Base-by-base conservation (phyloP, 306 rosid genomes). In the Cucumis cinereus region DNA sequence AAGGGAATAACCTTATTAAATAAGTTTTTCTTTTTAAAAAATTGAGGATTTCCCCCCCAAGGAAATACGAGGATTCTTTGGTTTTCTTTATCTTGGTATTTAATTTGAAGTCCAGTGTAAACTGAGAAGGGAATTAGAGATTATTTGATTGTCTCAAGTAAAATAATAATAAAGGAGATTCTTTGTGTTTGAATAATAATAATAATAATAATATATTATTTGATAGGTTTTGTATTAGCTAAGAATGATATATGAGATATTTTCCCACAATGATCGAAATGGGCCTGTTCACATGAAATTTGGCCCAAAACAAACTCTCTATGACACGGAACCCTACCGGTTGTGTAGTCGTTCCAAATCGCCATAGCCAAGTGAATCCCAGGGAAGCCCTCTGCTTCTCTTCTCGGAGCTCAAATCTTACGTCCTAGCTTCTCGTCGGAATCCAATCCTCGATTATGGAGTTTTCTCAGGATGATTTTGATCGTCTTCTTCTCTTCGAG, bases 391-490 rank as follows among this genome's bases (percentile, higher is more conserved):
- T 16, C 45, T 26, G 67, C 13, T 58, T 26, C 23, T 16, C 69
- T 26, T 0, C 40, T 13, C 19, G 15, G 41, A 62, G 41, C 69
- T 62, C 19, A 7, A 63, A 36, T 28, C 45, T 17, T 11, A 63
- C 49, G 8, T 16, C 55, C 40, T n/a, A 26, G 61, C 6, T 73
- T 11, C 4, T 47, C 28, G 33, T 14, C 60, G 19, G 59, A 73
- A 26, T 30, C 26, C 10, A 2, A 4, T 77, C 49, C 2, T 30
- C 58, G 16, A 54, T 74, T 75, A 93, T 93, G 96, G 88, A 90
- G 77, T 89, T 87, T 62, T 66, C 91, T 61, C 86, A 89, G 60
- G 87, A 83, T 1, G 93, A 90, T 73, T 67, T 86, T 78, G 90
- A 89, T 22, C 86, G 91, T 68, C 77, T 86, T 41, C 22, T 85